Evolutionary conservation across 352 stramenopile genomes (phyloP), one percentile per base, ranked within the genome.

Genomic region (Pythium phragmitis): DNA sequence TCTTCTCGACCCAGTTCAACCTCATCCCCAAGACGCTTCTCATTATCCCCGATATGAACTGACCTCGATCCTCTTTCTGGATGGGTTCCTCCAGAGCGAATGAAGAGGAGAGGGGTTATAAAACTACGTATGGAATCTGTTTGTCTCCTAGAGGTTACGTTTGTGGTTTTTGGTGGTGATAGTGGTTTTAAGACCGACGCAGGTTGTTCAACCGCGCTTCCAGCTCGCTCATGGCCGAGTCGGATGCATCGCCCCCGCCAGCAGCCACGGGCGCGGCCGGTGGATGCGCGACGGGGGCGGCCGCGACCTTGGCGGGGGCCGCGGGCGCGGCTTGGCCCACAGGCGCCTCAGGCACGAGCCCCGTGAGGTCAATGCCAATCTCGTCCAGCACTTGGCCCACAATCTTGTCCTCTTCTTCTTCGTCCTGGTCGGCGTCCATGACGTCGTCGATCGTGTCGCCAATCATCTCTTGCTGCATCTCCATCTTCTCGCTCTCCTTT

Each of bases 381-480:
- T 99, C 96, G 79, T 98, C 96, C 45, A 99, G 75, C n/a, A 99
- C 95, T 73, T 98, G 94, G 42, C 80, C 89, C 19, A 99, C 96
- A 69, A 99, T 97, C 67, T 93, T 88, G 45, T 98, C 96, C 75
- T 98, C 92, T 68, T 98, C 95, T 64, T 99, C 96, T 68, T 97
- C 95, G 73, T 98, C 92, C 58, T 92, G 88, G 55, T 98, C 95
- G 50, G 92, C 88, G 42, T 97, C 94, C 78, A 99, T 94, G 50
- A 96, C 94, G 82, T 98, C 96, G 74, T 99, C 97, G 49, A 99
- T 96, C 4, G 94, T 96, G 69, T 99, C 97, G 42, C 96, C 94
- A 68, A 99, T 96, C 72, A 99, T 98, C 80, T 99, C 97, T 75
- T 98, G 92, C 65, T 96, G 97, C 80, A 99, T 96, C 76, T 99